phyloP scores from a whole-genome alignment of 2,329 filamentous ascomycete species.

The Paecilomyces sp. region DNA sequence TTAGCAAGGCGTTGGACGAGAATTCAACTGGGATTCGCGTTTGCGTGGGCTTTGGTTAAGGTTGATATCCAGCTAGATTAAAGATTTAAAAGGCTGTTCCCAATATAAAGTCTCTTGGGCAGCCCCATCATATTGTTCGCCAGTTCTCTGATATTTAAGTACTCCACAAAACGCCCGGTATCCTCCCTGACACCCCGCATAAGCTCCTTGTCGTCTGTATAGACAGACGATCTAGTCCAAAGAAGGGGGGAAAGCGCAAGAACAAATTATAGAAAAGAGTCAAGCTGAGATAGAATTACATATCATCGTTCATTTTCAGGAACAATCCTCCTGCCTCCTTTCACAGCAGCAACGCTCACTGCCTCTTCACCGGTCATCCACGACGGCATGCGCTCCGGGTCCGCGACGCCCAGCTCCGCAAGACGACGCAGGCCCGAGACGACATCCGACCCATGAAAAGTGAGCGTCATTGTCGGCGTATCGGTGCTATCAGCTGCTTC shows the following conservation, averaged over 20 bases:
- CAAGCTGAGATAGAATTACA: neutral
- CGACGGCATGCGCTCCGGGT: constrained; percentile 72
- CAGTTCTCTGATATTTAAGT: neutral
- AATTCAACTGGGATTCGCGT: neutral
- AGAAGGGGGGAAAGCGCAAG: neutral
- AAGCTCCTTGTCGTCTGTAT: neutral
- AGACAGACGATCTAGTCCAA: neutral
- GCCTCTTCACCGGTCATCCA: constrained; percentile 89
- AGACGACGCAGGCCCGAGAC: constrained; percentile 73
- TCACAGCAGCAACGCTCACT: constrained; percentile 65
- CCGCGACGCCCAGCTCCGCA: constrained; percentile 64
- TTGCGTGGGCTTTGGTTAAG: neutral
- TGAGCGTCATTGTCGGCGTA: constrained; percentile 40
- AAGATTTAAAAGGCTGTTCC: neutral
- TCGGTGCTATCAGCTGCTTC: constrained; percentile 8
- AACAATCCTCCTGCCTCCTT: constrained; percentile 43
- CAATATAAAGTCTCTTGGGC: neutral
- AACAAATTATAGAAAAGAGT: neutral
- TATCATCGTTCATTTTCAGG: neutral
- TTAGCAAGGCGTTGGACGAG: neutral
- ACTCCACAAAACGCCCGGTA: neutral
- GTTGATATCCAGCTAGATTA: neutral
- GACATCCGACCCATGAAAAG: constrained; percentile 68
- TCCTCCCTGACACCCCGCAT: neutral
- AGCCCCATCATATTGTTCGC: neutral